Evolutionary conservation across 2,329 filamentous ascomycete genomes (phyloP).

Genomic region (Reticulascus tulasneorum): DNA sequence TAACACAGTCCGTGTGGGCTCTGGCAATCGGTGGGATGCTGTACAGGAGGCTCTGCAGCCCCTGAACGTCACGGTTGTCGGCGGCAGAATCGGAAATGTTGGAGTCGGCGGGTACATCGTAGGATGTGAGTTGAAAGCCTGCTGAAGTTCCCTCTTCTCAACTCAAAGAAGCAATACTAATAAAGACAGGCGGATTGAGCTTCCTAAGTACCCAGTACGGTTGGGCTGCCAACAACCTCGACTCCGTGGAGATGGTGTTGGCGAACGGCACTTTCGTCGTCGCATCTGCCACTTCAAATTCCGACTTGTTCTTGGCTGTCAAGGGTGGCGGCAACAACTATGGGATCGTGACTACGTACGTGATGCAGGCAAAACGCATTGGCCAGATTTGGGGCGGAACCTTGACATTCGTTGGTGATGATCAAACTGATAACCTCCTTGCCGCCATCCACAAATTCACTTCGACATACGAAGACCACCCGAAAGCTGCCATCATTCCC

Average conservation of each 20-base stretch:
- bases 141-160: conserved; percentile 39
- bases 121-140: conserved; percentile 36
- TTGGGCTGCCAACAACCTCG: conserved; percentile 45
- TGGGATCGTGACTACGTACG: conserved; percentile 45
- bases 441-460: conserved; percentile 51
- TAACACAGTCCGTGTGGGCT: conserved; percentile 38
- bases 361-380: conserved; percentile 37
- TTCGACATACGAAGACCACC: conserved; percentile 50
- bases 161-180: conserved; percentile 42
- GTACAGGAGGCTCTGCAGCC: conserved; percentile 35
- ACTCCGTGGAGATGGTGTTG: conserved; percentile 49
- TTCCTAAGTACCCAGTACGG: conserved; percentile 49
- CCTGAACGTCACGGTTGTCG: conserved; percentile 37
- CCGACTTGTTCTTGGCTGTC: conserved; percentile 49
- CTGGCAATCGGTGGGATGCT: conserved; percentile 40
- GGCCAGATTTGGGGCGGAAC: conserved; percentile 40
- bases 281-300: conserved; percentile 35
- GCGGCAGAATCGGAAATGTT: conserved; percentile 42
- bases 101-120: conserved; percentile 47
- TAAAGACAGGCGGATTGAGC: conserved; percentile 42
- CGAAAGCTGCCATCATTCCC: conserved; percentile 55
- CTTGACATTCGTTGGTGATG: conserved; percentile 29
- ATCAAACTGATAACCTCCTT: conserved; percentile 33
- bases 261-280: conserved; percentile 43
- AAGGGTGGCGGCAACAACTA: conserved; percentile 56